These are phyloP conservation scores for Truncatella angustata DNA, from an alignment of 2,329 filamentous ascomycete genomes.

Conservation along the genomic window DNA sequence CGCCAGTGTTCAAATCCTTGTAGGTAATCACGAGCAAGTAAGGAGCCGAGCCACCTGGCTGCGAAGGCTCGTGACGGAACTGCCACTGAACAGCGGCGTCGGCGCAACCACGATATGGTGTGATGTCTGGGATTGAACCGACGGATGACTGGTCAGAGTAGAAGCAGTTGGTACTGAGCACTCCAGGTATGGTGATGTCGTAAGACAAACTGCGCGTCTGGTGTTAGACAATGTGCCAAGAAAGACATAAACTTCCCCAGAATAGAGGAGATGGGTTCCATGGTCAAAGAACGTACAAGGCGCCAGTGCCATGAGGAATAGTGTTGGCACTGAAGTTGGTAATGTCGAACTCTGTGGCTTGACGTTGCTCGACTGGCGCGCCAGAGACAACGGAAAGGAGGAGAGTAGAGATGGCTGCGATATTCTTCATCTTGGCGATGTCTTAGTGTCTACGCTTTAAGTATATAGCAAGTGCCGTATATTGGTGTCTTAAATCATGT, in stretches of 20 bases:
- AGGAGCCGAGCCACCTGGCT: background rate
- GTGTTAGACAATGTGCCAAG: too few relatives aligned
- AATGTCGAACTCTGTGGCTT: conserved; percentile 3
- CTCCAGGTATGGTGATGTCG: conserved; percentile 1
- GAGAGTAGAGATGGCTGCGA: conserved; percentile 19
- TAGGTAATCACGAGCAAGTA: conserved; percentile 6
- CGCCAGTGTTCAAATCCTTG: background rate
- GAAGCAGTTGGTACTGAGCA: conserved; percentile 3
- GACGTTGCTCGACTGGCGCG: conserved; percentile 7
- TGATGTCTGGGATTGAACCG: background rate
- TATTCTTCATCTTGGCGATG: conserved; percentile 1
- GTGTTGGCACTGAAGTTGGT: conserved; percentile 9
- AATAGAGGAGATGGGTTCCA: too few relatives aligned
- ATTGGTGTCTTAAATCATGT: background rate
- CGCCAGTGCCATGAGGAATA: conserved; percentile 4
- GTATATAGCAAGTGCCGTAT: too few relatives aligned
- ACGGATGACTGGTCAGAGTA: conserved; percentile 5
- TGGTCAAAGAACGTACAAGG: conserved; percentile 5
- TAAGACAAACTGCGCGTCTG: background rate
- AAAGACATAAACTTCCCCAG: too few relatives aligned
- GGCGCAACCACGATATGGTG: background rate
- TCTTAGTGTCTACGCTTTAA: background rate
- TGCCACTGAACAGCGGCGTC: background rate
- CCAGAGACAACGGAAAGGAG: conserved; percentile 16
- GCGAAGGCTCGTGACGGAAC: background rate